Conservation (phyloP, 306 rosid genomes). For the Malus fusca region DNA sequence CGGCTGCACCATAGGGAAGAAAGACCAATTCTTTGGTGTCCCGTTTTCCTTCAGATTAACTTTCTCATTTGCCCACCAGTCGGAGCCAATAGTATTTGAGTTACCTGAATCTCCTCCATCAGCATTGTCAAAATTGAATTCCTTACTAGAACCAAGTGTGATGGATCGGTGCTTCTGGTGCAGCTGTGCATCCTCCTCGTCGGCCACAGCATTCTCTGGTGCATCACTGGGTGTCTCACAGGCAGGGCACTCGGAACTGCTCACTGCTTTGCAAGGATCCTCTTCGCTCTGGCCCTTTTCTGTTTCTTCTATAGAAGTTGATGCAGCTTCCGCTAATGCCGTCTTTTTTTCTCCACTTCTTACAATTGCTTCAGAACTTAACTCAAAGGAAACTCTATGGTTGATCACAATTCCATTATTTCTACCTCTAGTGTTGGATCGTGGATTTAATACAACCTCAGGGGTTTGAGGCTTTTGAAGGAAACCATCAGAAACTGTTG, state of each 20-base stretch:
- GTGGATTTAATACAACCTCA: constrained; percentile 11
- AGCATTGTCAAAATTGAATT: constrained; percentile 75
- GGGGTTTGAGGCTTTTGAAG: constrained; percentile 15
- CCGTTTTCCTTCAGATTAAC: constrained; percentile 48
- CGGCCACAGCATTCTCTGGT: constrained; percentile 20
- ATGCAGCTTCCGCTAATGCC: constrained; percentile 29
- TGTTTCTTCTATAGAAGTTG: constrained; percentile 19
- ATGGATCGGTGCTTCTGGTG: constrained; percentile 47
- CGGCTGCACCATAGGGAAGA: constrained; percentile 72
- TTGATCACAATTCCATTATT: constrained; percentile 15
- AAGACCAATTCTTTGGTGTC: constrained; percentile 59
- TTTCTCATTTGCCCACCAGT: constrained; percentile 93
- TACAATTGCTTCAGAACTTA: constrained; percentile 22
- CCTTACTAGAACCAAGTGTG: constrained; percentile 63
- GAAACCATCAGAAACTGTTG: constrained; percentile 18
- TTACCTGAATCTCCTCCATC: constrained; percentile 61
- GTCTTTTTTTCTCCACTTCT: constrained; percentile 31
- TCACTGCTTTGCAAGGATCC: neutral
- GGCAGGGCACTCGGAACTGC: constrained; percentile 12
- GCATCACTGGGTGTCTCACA: constrained; percentile 34
- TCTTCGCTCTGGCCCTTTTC: constrained; percentile 4
- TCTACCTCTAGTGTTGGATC: constrained; percentile 8
- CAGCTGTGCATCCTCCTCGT: constrained; percentile 25
- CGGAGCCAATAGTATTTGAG: constrained; percentile 39
- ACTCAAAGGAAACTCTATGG: constrained; percentile 41